phyloP scores from a whole-genome alignment of 169 alveolate genomes.

The Plasmodium inui region DNA sequence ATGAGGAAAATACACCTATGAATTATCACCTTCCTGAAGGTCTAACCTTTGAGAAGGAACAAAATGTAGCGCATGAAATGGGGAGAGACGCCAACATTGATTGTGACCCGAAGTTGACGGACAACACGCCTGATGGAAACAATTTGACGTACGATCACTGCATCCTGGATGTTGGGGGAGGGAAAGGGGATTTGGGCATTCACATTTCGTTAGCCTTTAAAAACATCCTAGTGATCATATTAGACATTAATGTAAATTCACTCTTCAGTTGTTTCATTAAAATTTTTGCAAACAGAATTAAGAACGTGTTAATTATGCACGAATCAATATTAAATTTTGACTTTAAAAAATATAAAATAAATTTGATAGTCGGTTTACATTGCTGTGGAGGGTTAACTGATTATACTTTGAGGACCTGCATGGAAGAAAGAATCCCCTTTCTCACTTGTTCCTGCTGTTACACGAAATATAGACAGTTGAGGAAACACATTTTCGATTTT shows the following conservation, averaged over 20 bases:
- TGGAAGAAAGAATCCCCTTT: constrained; percentile 61
- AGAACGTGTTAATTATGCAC: constrained; percentile 41
- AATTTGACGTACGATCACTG: constrained; percentile 47
- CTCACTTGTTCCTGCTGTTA: constrained; percentile 67
- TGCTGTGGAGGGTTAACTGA: constrained; percentile 74
- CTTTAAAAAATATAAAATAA: constrained; percentile 59
- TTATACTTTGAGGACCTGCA: constrained; percentile 45
- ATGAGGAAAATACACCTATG: neutral
- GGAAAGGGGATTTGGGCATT: constrained; percentile 74
- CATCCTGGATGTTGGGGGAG: constrained; percentile 73
- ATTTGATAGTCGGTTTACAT: constrained; percentile 66
- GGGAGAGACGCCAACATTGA: neutral
- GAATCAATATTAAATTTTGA: constrained; percentile 74
- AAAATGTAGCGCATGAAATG: neutral
- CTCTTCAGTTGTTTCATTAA: constrained; percentile 63
- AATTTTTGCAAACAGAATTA: constrained; percentile 44
- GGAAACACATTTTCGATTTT: constrained; percentile 68
- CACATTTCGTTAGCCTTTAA: constrained; percentile 62
- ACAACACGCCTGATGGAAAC: neutral
- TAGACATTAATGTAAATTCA: constrained; percentile 68
- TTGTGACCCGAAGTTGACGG: neutral
- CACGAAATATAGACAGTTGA: constrained; percentile 54
- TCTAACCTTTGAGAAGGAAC: neutral
- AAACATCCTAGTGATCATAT: constrained; percentile 63
- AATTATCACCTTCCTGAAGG: neutral